A percentile compares a stretch with the other conserved stretches of the same genome.
These are phyloP conservation scores for Ogataea angusta DNA, from an alignment of 805 yeast species.

Conservation along the genomic window DNA sequence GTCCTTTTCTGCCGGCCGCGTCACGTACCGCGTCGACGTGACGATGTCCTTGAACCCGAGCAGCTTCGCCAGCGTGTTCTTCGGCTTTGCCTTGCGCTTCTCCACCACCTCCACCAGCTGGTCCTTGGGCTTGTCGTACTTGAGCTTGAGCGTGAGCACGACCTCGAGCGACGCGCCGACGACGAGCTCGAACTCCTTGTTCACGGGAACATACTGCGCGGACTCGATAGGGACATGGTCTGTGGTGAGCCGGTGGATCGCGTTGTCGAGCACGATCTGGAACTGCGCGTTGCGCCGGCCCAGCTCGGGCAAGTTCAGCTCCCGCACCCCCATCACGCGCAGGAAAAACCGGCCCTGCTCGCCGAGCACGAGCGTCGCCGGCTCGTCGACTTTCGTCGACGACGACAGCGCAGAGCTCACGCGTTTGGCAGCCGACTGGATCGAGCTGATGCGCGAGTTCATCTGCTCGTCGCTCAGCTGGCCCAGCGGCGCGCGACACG, in stretches of 20 bases:
- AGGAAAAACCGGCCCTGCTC: slow-evolving; percentile 53
- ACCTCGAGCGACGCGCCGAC: slow-evolving; percentile 61
- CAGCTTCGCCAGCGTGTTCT: slow-evolving; percentile 28
- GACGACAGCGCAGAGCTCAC: slow-evolving; percentile 9
- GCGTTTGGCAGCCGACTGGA: slow-evolving; percentile 1
- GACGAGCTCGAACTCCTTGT: slow-evolving; percentile 77
- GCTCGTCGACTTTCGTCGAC: slow-evolving; percentile 4
- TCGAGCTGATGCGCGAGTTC: slow-evolving; percentile 2
- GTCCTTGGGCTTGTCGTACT: slow-evolving; percentile 48
- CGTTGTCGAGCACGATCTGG: slow-evolving; percentile 67
- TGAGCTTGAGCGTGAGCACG: slow-evolving; percentile 68
- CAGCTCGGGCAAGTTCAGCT: slow-evolving; percentile 47
- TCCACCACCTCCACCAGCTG: slow-evolving; percentile 60
- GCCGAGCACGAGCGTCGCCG: slow-evolving; percentile 22
- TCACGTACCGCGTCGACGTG: slow-evolving; percentile 49
- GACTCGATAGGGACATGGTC: slow-evolving; percentile 35
- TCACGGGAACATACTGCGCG: slow-evolving; percentile 36
- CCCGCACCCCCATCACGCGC: slow-evolving; percentile 44
- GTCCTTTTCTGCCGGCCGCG: slow-evolving; percentile 49
- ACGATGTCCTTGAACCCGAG: slow-evolving; percentile 41
- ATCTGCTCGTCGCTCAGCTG: background rate
- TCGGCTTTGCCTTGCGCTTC: slow-evolving; percentile 36
- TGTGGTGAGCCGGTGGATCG: slow-evolving; percentile 74
- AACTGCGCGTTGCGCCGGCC: slow-evolving; percentile 44
- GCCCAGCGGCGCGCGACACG: background rate